Evolutionary conservation across 2,329 filamentous ascomycete genomes (phyloP).

Genomic region (Penicillium psychrosexuale): DNA sequence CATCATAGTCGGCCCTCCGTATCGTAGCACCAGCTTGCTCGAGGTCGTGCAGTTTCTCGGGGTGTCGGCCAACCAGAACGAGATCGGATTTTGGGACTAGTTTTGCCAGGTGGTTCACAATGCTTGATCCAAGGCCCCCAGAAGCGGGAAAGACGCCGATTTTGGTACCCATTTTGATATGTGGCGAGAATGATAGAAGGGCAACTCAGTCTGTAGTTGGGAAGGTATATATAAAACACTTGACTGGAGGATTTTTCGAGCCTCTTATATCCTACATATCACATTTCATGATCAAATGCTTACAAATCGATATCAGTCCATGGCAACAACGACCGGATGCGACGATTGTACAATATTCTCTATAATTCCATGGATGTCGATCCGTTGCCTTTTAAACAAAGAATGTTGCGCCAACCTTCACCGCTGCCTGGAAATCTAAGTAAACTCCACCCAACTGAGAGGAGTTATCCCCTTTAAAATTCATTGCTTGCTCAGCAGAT

Average conservation of each 20-base stretch:
- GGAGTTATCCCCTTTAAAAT: background rate
- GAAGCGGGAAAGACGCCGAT: constrained; percentile 49
- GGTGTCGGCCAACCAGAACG: constrained; percentile 47
- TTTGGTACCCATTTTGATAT: constrained; percentile 17
- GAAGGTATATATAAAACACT: background rate
- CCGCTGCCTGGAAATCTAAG: background rate
- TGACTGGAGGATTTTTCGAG: background rate
- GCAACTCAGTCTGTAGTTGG: background rate
- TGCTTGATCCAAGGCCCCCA: constrained; percentile 53
- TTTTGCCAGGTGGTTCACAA: constrained; percentile 49
- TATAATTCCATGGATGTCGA: background rate
- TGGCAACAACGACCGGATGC: background rate
- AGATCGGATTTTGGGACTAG: constrained; percentile 46
- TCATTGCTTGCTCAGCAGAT: background rate
- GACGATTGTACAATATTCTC: background rate
- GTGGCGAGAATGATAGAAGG: background rate
- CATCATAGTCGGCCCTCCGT: constrained; percentile 51
- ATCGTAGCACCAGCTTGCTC: constrained; percentile 23
- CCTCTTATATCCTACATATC: background rate
- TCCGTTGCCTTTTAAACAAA: background rate
- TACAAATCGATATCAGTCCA: background rate
- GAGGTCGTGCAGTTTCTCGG: constrained; percentile 18
- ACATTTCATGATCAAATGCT: background rate
- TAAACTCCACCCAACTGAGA: background rate
- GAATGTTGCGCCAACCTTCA: background rate